A percentile compares a stretch with the other conserved stretches of the same genome.
Evolutionary conservation across 352 stramenopile genomes (phyloP).

Genomic region (Pythium aristosporum): DNA sequence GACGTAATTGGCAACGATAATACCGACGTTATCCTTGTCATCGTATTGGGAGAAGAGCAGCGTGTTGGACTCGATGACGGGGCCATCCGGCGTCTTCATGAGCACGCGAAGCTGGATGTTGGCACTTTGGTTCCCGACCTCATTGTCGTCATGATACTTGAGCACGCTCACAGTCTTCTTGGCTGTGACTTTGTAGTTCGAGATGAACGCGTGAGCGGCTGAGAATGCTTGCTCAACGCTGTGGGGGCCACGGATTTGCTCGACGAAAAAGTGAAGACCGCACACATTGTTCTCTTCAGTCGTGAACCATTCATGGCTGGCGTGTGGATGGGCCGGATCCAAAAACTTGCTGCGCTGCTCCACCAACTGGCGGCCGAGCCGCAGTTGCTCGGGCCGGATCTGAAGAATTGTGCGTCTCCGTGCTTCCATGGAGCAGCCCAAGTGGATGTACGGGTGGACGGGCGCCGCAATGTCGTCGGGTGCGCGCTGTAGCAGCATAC

Average conservation of each 20-base stretch:
- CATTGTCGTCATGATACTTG: constrained; percentile 63
- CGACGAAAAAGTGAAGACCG: constrained; percentile 44
- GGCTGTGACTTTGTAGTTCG: constrained; percentile 60
- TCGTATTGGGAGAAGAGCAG: constrained; percentile 18
- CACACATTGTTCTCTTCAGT: constrained; percentile 45
- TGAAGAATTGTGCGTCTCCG: constrained; percentile 32
- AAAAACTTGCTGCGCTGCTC: constrained; percentile 40
- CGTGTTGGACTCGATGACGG: constrained; percentile 18
- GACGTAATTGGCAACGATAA: constrained; percentile 27
- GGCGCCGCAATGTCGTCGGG: constrained; percentile 1
- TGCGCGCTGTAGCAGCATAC: constrained; percentile 10
- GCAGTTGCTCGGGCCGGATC: constrained; percentile 35
- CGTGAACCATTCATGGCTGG: constrained; percentile 43
- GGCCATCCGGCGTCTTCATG: constrained; percentile 26
- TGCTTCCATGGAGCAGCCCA: constrained; percentile 29
- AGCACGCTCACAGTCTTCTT: constrained; percentile 58
- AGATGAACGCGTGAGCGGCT: constrained; percentile 39
- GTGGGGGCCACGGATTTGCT: constrained; percentile 35
- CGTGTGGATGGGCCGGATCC: constrained; percentile 34
- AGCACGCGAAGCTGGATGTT: constrained; percentile 42
- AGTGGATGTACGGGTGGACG: constrained; percentile 34
- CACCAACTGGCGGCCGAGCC: constrained; percentile 35
- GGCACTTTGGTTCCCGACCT: constrained; percentile 28
- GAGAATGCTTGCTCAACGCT: constrained; percentile 44
- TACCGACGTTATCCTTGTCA: constrained; percentile 5